Evolutionary conservation across 352 stramenopile genomes (phyloP).

Genomic region (Phytophthora hybrid): DNA sequence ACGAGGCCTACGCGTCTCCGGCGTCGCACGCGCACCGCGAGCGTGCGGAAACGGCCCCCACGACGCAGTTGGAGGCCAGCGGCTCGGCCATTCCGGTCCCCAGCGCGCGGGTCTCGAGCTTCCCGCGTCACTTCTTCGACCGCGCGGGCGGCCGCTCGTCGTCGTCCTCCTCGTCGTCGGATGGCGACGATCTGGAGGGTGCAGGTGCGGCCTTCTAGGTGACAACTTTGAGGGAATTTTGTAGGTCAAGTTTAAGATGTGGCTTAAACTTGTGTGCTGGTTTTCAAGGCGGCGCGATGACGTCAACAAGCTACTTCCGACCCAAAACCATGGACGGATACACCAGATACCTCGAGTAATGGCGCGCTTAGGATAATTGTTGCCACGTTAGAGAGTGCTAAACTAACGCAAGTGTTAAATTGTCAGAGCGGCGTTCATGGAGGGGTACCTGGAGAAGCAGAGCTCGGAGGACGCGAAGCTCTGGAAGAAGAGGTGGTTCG

Average conservation of each 20-base stretch:
- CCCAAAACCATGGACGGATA: constrained; percentile 71
- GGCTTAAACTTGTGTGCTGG: too few species aligned
- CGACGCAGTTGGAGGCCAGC: constrained; percentile 16
- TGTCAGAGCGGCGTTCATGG: constrained; percentile 71
- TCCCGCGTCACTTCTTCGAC: constrained; percentile 43
- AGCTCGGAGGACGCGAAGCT: constrained; percentile 70
- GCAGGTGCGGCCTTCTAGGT: constrained; percentile 11
- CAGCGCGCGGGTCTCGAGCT: constrained; percentile 25
- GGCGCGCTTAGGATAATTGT: neutral
- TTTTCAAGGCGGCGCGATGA: constrained; percentile 23
- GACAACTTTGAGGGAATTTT: too few species aligned
- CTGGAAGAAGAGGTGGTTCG: constrained; percentile 88
- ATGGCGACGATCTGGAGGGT: constrained; percentile 32
- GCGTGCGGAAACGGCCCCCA: constrained; percentile 44
- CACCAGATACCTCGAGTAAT: constrained; percentile 69
- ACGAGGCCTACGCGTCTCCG: constrained; percentile 16
- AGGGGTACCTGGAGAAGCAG: constrained; percentile 87
- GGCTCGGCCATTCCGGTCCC: constrained; percentile 24
- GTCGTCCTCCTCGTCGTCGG: constrained; percentile 39
- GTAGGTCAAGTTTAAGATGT: too few species aligned
- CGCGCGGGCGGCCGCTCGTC: constrained; percentile 29
- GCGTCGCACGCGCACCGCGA: constrained; percentile 34
- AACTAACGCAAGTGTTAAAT: too few species aligned
- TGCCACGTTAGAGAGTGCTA: too few species aligned
- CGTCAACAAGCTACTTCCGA: constrained; percentile 72